Conservation (phyloP, 2,329 filamentous ascomycete species). For the Calonectria honghensis region DNA sequence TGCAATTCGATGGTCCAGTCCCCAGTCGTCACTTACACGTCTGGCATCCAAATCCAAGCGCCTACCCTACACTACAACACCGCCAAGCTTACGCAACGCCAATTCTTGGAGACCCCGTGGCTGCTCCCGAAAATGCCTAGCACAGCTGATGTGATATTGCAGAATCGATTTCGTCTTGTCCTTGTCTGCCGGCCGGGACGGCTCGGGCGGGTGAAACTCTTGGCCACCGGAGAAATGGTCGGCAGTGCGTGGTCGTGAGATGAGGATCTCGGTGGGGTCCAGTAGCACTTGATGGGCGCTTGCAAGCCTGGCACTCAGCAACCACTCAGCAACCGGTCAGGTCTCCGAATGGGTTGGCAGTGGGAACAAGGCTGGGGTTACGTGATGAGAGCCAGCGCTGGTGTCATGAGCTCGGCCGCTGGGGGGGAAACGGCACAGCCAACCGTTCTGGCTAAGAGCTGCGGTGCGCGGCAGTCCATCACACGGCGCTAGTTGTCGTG, state of each 20-base stretch:
- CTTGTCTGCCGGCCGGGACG: constrained; percentile 30
- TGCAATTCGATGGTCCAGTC: not conserved
- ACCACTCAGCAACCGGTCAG: constrained; percentile 9
- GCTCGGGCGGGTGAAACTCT: constrained; percentile 43
- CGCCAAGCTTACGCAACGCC: not conserved
- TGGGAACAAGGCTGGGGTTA: constrained; percentile 22
- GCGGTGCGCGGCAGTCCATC: constrained; percentile 5
- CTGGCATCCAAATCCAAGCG: not conserved
- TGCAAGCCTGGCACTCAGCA: not conserved
- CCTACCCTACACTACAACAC: constrained; percentile 3
- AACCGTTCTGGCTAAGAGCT: constrained; percentile 23
- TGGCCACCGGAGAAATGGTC: constrained; percentile 18
- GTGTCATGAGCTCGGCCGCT: constrained; percentile 36
- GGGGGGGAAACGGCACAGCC: constrained; percentile 5
- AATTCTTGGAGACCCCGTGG: not conserved
- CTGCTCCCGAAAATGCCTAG: constrained; percentile 18
- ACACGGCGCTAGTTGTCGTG: constrained; percentile 3
- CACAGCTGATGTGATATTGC: constrained; percentile 16
- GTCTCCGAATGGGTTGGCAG: not conserved
- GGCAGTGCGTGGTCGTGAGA: not conserved
- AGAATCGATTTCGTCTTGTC: constrained; percentile 2
- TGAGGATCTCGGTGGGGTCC: constrained; percentile 35
- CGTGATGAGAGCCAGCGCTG: constrained; percentile 36
- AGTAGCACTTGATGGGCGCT: not conserved
- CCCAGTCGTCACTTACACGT: not conserved